These are phyloP conservation scores for Tolypocladium album DNA, from an alignment of 2,329 filamentous ascomycete genomes.

Conservation along the genomic window DNA sequence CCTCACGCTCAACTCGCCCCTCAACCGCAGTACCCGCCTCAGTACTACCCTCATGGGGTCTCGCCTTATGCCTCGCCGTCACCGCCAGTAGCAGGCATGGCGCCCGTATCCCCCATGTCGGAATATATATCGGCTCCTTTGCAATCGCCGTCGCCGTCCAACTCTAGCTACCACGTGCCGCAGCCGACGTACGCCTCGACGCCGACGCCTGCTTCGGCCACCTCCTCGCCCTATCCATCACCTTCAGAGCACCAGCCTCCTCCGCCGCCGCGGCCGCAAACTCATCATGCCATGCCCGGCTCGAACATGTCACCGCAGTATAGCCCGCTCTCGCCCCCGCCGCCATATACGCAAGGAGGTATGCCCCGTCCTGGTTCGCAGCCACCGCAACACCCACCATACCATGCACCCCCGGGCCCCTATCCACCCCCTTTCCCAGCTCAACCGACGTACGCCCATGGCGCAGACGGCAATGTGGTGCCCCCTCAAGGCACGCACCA, in stretches of 20 bases:
- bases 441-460: constrained; percentile 3
- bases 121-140: background rate
- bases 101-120: background rate
- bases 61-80: background rate
- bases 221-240: background rate
- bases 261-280: constrained; percentile 4
- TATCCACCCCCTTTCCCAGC: constrained; percentile 1
- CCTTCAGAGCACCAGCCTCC: background rate
- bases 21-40: background rate
- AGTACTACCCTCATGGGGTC: background rate
- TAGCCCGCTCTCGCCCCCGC: constrained; percentile 4
- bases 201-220: background rate
- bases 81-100: background rate
- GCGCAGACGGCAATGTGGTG: background rate
- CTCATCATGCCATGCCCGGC: constrained; percentile 1
- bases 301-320: background rate
- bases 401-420: constrained; percentile 1
- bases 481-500: background rate
- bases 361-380: constrained; percentile 3
- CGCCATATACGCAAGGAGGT: constrained; percentile 1
- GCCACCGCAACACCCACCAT: constrained; percentile 3
- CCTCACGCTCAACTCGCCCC: background rate
- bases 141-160: background rate
- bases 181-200: constrained; percentile 6
- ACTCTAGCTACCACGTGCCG: background rate